Evolutionary conservation across 768 basidiomycete genomes (phyloP).

Genomic region (Ramaria rubella): DNA sequence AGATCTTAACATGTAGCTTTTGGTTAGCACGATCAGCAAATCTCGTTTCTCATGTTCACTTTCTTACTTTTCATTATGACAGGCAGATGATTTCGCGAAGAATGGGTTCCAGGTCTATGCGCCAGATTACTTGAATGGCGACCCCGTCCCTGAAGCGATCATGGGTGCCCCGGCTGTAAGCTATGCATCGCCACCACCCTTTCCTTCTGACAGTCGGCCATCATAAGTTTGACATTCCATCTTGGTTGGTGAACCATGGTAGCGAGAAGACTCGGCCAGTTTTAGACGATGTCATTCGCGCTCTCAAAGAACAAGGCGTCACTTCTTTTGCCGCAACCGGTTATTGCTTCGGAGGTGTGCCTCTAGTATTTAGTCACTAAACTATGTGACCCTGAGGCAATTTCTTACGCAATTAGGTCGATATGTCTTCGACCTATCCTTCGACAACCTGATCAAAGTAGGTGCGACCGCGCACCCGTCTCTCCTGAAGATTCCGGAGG

Average conservation of each 20-base stretch:
- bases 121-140: constrained; percentile 34
- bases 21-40: not conserved
- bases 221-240: constrained; percentile 34
- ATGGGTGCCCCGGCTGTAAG: constrained; percentile 9
- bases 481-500: constrained; percentile 47
- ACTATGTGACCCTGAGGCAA: not conserved
- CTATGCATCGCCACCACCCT: not conserved
- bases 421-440: constrained; percentile 56
- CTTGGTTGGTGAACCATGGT: constrained; percentile 42
- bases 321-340: constrained; percentile 53
- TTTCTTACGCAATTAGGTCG: constrained; percentile 31
- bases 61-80: constrained; percentile 14
- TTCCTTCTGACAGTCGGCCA: not conserved
- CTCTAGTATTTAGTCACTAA: not conserved
- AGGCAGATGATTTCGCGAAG: constrained; percentile 38
- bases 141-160: constrained; percentile 24
- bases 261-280: constrained; percentile 36
- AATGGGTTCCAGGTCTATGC: constrained; percentile 34
- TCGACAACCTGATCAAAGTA: constrained; percentile 45
- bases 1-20: not conserved
- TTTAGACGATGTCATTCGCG: constrained; percentile 50
- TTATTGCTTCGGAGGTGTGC: constrained; percentile 63
- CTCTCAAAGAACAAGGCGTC: constrained; percentile 54
- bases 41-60: not conserved
- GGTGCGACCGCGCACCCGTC: constrained; percentile 56